Percentiles rank a stretch among this genome's conserved stretches.
Conservation (phyloP, 352 stramenopile species). For the Stramenopiles sp. region DNA sequence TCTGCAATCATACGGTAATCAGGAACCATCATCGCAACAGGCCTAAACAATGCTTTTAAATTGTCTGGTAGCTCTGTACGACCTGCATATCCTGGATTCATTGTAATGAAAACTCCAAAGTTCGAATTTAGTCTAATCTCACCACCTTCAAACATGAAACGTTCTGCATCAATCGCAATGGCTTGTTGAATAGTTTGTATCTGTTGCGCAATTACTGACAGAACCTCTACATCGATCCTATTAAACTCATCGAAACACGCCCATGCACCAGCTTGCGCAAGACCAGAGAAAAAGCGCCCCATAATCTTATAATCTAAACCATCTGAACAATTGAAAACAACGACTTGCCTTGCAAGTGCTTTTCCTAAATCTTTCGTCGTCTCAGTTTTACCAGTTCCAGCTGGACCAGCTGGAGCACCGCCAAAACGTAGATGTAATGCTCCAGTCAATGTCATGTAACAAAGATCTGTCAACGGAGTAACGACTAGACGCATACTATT, state of each 20-base stretch:
- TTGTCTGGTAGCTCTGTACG: constrained; percentile 74
- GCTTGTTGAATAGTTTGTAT: constrained; percentile 79
- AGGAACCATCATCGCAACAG: constrained; percentile 81
- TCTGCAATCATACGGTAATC: constrained; percentile 78
- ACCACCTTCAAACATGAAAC: constrained; percentile 79
- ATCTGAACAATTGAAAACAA: constrained; percentile 87
- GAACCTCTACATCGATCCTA: constrained; percentile 79
- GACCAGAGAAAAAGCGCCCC: constrained; percentile 76
- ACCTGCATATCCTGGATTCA: constrained; percentile 77
- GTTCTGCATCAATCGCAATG: constrained; percentile 54
- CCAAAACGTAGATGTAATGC: constrained; percentile 69
- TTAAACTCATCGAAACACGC: constrained; percentile 91
- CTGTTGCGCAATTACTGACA: constrained; percentile 84
- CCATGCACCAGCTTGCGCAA: constrained; percentile 73
- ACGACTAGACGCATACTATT: constrained; percentile 60
- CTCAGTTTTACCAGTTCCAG: constrained; percentile 79
- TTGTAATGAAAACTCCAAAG: constrained; percentile 86
- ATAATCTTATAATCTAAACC: constrained; percentile 89
- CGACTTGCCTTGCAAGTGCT: constrained; percentile 70
- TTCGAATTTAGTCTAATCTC: constrained; percentile 63
- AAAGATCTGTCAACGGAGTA: constrained; percentile 69
- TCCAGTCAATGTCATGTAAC: constrained; percentile 87
- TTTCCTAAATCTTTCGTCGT: constrained; percentile 85
- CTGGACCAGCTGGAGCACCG: constrained; percentile 66
- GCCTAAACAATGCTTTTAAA: constrained; percentile 71